Evolutionary conservation across 2,329 filamentous ascomycete species (phyloP), one percentile per base, ranked within the genome.

Genomic region (Fusarium nurragi): DNA sequence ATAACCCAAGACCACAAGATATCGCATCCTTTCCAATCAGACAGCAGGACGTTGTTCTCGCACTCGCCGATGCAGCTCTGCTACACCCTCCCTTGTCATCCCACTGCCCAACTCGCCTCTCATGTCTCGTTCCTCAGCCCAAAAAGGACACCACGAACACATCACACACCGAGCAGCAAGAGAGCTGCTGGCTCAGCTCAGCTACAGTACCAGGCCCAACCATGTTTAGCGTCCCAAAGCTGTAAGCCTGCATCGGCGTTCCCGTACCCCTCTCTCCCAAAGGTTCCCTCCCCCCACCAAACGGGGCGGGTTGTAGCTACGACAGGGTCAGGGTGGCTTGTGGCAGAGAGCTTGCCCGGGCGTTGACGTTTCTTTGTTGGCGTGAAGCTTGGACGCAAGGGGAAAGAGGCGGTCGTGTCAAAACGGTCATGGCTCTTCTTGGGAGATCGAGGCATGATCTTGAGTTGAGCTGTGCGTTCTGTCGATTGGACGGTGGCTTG

Each of bases 241-340:
- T 65, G 62, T 65, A 51, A 59, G 62, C 54, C 34, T 62, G 64
- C 64, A 60, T 67, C 64, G 64, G 64, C 64, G 64, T 67, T 67
- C 39, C 64, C 64, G 59, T 67, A 25, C 47, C 38, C 41, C 44
- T 48, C 43, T 38, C 50, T n/a, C n/a, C 37, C 51, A 44, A 51
- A 32, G 44, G 45, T 32, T 34, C 44, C 48, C 43, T 54, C 34
- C 30, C 55, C 44, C 52, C 56, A 25, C 54, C 28, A 60, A 28
- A 48, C 53, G 32, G 55, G 55, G 44, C 18, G 37, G 32, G 30
- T 21, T 52, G 44, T 50, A 58, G 39, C 54, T 41, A 34, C 39
- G 38, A 25, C 18, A 25, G 39, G 32, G 9, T 9, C 16, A 34
- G 32, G 32, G 32, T 34, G 50, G 51, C 46, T 49, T 23, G 19